phyloP scores from a whole-genome alignment of 371 early-diverging fungal species.

The Mucor mucedo region DNA sequence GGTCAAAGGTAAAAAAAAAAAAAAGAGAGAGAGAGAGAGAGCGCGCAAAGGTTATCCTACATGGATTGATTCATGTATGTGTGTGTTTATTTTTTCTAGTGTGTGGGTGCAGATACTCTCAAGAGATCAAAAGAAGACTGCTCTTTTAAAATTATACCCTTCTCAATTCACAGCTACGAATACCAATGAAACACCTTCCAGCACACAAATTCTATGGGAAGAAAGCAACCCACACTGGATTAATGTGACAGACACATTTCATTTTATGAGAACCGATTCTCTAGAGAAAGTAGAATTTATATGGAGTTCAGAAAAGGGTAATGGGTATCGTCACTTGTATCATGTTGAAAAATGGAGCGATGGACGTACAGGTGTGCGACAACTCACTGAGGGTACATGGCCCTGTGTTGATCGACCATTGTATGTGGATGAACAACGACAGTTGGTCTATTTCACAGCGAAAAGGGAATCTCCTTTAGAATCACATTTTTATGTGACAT shows the following conservation, averaged over 20 bases:
- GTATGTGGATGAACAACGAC: conserved; percentile 61
- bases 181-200: neutral
- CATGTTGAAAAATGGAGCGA: conserved; percentile 34
- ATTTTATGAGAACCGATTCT: conserved; percentile 42
- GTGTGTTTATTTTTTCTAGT: conserved; percentile 41
- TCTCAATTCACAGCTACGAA: conserved; percentile 31
- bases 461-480: conserved; percentile 72
- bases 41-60: neutral
- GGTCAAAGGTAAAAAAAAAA: conserved; percentile 52
- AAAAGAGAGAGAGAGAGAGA: too few species aligned
- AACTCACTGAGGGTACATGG: conserved; percentile 58
- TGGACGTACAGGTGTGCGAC: conserved; percentile 26
- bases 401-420: conserved; percentile 66
- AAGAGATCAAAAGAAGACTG: conserved; percentile 64
- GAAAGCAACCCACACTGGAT: conserved; percentile 68
- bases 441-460: conserved; percentile 74
- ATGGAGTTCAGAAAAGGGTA: conserved; percentile 66
- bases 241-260: conserved; percentile 66
- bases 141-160: conserved; percentile 38
- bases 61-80: neutral
- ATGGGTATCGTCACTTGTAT: conserved; percentile 75
- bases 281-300: conserved; percentile 45
- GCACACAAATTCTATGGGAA: conserved; percentile 58
- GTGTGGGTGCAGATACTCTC: conserved; percentile 77
- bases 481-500: conserved; percentile 66